Conservation (phyloP, 2,329 filamentous ascomycete genomes). For the Helminthosporium solani region DNA sequence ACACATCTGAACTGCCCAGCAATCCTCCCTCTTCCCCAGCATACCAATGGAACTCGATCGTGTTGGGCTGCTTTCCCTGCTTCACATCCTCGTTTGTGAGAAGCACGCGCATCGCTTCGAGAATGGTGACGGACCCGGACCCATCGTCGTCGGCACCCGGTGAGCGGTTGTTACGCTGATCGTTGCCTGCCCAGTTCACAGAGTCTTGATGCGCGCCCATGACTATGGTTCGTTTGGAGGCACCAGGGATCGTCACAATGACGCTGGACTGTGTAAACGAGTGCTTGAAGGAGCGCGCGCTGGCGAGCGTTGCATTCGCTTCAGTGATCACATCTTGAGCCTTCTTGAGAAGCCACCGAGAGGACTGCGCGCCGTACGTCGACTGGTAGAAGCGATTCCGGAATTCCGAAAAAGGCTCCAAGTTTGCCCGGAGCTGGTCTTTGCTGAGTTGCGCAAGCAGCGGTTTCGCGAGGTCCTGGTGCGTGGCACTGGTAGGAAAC, state of each 20-base stretch:
- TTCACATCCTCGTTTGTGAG: slow-evolving; percentile 68
- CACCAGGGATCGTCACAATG: slow-evolving; percentile 84
- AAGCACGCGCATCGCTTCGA: slow-evolving; percentile 81
- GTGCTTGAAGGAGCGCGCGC: slow-evolving; percentile 72
- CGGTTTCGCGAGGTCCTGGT: slow-evolving; percentile 15
- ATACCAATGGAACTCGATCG: slow-evolving; percentile 96
- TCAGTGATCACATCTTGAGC: slow-evolving; percentile 69
- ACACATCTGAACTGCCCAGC: slow-evolving; percentile 84
- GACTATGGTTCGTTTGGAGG: slow-evolving; percentile 77
- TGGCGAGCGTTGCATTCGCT: slow-evolving; percentile 67
- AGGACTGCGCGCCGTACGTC: slow-evolving; percentile 68
- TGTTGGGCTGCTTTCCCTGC: slow-evolving; percentile 72
- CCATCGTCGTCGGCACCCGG: slow-evolving; percentile 93
- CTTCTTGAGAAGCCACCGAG: slow-evolving; percentile 76
- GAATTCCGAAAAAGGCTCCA: slow-evolving; percentile 21
- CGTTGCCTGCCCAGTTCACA: slow-evolving; percentile 62
- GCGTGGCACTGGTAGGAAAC: slow-evolving; percentile 16
- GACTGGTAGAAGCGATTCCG: slow-evolving; percentile 28
- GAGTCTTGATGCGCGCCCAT: slow-evolving; percentile 92
- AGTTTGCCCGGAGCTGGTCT: slow-evolving; percentile 18
- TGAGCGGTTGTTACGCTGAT: slow-evolving; percentile 62
- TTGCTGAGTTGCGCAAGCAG: slow-evolving; percentile 22
- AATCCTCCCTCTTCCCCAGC: slow-evolving; percentile 82
- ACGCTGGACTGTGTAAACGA: slow-evolving; percentile 84
- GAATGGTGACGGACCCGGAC: slow-evolving; percentile 85